These are phyloP conservation scores for Hydrangea macrophylla DNA, from an alignment of 148 eudicot species.

Conservation along the genomic window DNA sequence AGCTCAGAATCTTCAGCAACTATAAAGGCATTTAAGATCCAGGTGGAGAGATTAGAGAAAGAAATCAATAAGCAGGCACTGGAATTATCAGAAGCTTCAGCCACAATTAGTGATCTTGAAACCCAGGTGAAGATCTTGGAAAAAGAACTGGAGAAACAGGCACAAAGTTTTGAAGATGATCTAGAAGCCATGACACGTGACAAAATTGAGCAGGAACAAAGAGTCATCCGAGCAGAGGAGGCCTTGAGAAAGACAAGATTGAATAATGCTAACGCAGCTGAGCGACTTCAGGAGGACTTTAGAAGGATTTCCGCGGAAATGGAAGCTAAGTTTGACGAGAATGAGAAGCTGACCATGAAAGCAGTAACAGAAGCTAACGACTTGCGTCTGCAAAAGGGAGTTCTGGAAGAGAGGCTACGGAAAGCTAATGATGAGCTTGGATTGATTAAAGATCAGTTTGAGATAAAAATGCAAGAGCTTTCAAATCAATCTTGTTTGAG, in stretches of 20 bases:
- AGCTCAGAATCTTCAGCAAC: constrained; percentile 41
- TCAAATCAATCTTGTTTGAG: constrained; percentile 34
- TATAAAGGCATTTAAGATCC: constrained; percentile 51
- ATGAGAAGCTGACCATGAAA: constrained; percentile 46
- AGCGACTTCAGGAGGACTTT: constrained; percentile 69
- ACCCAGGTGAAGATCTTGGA: constrained; percentile 48
- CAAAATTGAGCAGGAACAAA: constrained; percentile 59
- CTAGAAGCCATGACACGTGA: constrained; percentile 37
- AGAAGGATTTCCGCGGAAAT: constrained; percentile 54
- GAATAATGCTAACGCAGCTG: constrained; percentile 49
- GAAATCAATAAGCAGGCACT: constrained; percentile 50
- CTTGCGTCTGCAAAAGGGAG: constrained; percentile 36
- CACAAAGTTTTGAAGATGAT: constrained; percentile 52
- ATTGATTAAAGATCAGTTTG: constrained; percentile 33
- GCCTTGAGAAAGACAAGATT: constrained; percentile 49
- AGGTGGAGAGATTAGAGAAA: constrained; percentile 54
- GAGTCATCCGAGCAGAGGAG: constrained; percentile 71
- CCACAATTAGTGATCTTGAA: constrained; percentile 50
- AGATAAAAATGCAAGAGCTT: constrained; percentile 42
- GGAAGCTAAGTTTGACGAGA: constrained; percentile 58
- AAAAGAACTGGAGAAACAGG: constrained; percentile 62
- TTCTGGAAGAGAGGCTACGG: constrained; percentile 53
- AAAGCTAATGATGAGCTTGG: constrained; percentile 52
- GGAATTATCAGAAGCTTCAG: constrained; percentile 55
- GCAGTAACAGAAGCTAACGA: constrained; percentile 59